Base-by-base conservation (phyloP, 768 basidiomycete species). In the Panus rudis region DNA sequence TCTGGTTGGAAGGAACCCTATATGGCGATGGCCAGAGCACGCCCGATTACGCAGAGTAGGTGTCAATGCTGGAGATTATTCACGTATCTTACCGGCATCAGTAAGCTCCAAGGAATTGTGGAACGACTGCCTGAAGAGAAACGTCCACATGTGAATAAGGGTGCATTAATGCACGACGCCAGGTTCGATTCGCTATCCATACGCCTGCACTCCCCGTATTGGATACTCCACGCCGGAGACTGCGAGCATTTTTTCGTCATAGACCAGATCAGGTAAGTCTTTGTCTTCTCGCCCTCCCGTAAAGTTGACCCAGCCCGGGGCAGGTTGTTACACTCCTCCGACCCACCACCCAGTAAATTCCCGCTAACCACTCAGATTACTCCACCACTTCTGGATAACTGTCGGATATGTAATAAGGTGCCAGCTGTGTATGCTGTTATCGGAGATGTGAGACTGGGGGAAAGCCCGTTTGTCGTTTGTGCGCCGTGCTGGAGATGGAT, bases 181-280 rank as follows among this genome's bases (percentile, higher is more conserved):
- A 42, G 56, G 7, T 63, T 90, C 30, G 60, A 66, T 1, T 72
- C 77, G 1, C 70, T 91, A 19, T 62, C 68, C 3, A 59, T 90
- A 17, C 73, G 80, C 24, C 59, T 87, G 27, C 75, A 85, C 51
- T 71, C 83, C 53, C 90, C 90, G 1, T 91, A 92, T 51, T 88
- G 84, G 79, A 64, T 91, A 42, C 65, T 90, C 14, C 89, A 92
- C 54, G 72, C 74, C 42, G 89, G 88, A 25, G 82, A 77, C 52
- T 92, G 89, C 55, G 86, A 90, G 52, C 89, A 92, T 54, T 85
- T 81, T 57, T 51, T 89, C 17, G 73, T 83, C 17, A 49, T 91
- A 28, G 79, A 87, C 46, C 73, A 84, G 49, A 80, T 92, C 47
- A 72, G 90, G 89, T 77, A 52, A 31, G 60, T 42, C 24, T 21